phyloP scores from a whole-genome alignment of 2,329 filamentous ascomycete species.

The Eutypella sp. region DNA sequence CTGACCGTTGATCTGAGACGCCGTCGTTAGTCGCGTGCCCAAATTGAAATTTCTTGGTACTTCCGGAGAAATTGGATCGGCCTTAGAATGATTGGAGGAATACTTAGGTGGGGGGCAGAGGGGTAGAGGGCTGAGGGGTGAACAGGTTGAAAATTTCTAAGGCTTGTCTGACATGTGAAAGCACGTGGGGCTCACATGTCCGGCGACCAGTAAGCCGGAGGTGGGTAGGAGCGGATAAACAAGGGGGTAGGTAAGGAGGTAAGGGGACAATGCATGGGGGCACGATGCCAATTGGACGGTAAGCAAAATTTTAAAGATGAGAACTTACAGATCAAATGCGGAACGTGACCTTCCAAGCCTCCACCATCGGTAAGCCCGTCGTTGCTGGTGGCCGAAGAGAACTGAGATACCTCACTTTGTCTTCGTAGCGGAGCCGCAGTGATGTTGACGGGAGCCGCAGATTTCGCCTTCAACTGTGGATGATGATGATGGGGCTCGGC shows the following conservation, averaged over 20 bases:
- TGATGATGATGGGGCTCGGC: conserved; percentile 43
- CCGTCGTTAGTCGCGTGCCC: conserved; percentile 21
- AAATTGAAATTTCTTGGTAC: conserved; percentile 8
- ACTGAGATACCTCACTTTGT: conserved; percentile 19
- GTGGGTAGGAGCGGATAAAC: no score
- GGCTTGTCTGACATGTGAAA: conserved; percentile 22
- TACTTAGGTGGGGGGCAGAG: no score
- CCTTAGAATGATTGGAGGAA: conserved; percentile 4
- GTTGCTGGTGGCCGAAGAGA: conserved; percentile 16
- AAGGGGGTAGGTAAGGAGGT: no score
- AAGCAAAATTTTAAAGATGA: conserved; percentile 5
- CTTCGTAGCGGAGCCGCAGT: conserved; percentile 24
- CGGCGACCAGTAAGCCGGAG: not conserved
- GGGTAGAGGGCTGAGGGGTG: no score
- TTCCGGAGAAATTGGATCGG: conserved; percentile 8
- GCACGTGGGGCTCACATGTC: conserved; percentile 7
- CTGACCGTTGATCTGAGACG: conserved; percentile 25
- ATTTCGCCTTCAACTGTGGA: conserved; percentile 32
- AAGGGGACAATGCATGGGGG: no score
- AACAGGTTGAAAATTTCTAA: no score
- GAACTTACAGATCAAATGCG: conserved; percentile 45
- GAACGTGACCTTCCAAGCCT: conserved; percentile 37
- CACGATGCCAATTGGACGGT: no score
- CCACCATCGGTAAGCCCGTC: conserved; percentile 19
- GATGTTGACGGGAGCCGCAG: conserved; percentile 29